Evolutionary conservation across 768 basidiomycete genomes (phyloP), one percentile per base, ranked within the genome.

Genomic region (Podaxis sp.): DNA sequence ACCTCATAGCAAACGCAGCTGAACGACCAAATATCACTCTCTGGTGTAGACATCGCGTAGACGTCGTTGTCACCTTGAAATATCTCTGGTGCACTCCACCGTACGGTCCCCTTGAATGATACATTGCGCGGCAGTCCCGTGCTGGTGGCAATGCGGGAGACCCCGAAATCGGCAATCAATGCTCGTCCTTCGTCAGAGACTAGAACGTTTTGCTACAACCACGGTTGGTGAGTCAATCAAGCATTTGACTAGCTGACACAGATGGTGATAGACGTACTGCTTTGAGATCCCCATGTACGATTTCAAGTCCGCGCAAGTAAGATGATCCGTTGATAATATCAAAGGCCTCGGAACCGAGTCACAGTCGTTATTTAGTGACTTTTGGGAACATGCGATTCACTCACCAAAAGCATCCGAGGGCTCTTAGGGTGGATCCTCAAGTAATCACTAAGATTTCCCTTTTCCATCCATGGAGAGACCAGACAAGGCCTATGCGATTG

Each of bases 381-480:
- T 11, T 46, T 7, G 10, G 11, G 15, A 22, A 30, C 13, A 4
- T 46, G 17, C n/a, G 17, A 12, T 46, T 15, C 20, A 30, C 51
- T 52, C 48, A 69, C 69, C 51, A 70, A 51, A 49, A 49, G 52
- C 15, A 64, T 38, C n/a, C 64, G 56, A 63, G 63, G 56, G 8
- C 49, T 56, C 20, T 40, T 3, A 0, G 70, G 64, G n/a, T 33
- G 30, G 6, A 57, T 40, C 12, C 60, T 24, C 38, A 70, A 44
- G 41, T 61, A 70, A 24, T 67, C 54, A 3, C 46, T 20, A 20
- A 70, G 55, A 30, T 63, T 70, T 10, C 69, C 71, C 28, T 70
- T 66, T 11, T 58, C 58, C 37, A 66, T 68, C 66, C 65, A 72
- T 7, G 69, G 68, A 6, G 68, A 69, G 1, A 72, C 60, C 3